Evolutionary conservation across 805 yeast genomes (phyloP), one percentile per base, ranked within the genome.

Genomic region (Kodamaea hsintzibuensis): DNA sequence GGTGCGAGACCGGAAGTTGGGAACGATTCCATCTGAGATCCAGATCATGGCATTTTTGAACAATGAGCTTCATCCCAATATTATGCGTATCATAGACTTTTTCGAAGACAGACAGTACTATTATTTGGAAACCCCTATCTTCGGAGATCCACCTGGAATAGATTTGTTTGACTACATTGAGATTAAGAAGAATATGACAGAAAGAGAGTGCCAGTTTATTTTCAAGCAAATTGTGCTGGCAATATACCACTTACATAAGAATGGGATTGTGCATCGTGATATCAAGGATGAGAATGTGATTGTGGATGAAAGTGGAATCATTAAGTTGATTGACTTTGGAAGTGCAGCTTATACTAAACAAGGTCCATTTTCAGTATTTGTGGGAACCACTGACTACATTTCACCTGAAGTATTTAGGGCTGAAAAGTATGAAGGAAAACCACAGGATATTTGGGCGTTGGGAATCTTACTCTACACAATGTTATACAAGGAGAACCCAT

Each of bases 291-390:
- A 93, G 62, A 93, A 93, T 65, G 82, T 93, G 47, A 90, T 93
- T 62, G 88, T 93, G 50, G 97, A 92, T 62, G 84, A 85, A 53
- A 80, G 85, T 57, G 96, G 95, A 1, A 78, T 83, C 45, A 86
- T 90, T 50, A 92, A 91, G 67, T 75, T 93, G 57, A 93, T 93
- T 65, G 99, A 93, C 71, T 93, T 91, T 69, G 99, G 99, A 0
- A 87, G 96, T 47, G 96, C 98, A 0, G 97, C 98, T 0, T 91
- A 91, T 68, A 83, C 85, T 17, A 83, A 81, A 59, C 91, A 87
- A 72, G 98, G 98, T 0, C 98, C 98, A 4, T 95, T 93, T 71
- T 97, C 93, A 61, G 97, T 95, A 4, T 93, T 95, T 71, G 98
- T 95, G 1, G 99, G 99, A 2, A 95, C 99, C 0, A 85, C 95